These are phyloP conservation scores for Corchorus olitorius DNA, from an alignment of 345 rosid species.

Conservation along the genomic window DNA sequence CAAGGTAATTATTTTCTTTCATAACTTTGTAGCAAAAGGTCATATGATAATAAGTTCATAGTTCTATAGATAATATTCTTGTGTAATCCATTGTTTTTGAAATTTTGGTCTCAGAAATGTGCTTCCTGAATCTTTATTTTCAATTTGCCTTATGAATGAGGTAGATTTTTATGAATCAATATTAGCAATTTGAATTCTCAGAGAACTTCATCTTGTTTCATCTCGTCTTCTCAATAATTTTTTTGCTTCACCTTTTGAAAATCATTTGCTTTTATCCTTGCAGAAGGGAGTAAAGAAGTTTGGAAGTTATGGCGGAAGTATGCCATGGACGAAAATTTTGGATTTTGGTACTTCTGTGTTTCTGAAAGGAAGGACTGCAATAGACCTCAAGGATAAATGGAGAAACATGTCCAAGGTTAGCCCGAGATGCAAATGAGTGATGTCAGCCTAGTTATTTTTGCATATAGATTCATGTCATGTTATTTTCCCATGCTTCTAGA, in stretches of 20 bases:
- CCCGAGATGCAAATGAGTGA: slow-evolving; percentile 27
- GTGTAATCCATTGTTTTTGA: background rate
- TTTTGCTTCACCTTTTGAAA: too few relatives aligned
- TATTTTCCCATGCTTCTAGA: background rate
- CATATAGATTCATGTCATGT: background rate
- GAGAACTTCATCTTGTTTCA: background rate
- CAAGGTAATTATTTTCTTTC: slow-evolving; percentile 32
- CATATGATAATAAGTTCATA: background rate
- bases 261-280: slow-evolving; percentile 14
- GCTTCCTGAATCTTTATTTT: background rate
- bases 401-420: slow-evolving; percentile 44
- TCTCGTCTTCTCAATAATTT: background rate
- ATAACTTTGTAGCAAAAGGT: background rate
- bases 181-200: background rate
- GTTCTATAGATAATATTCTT: background rate
- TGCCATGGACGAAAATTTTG: slow-evolving; percentile 48
- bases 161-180: background rate
- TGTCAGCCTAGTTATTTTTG: slow-evolving; percentile 18
- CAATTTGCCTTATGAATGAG: background rate
- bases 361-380: slow-evolving; percentile 30
- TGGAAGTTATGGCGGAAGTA: slow-evolving; percentile 23
- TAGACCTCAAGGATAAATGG: slow-evolving; percentile 55
- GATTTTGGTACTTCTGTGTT: slow-evolving; percentile 37
- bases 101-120: background rate
- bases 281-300: slow-evolving; percentile 44